Evolutionary conservation across 2,329 filamentous ascomycete species (phyloP).

Genomic region (Diaporthe nobilis): DNA sequence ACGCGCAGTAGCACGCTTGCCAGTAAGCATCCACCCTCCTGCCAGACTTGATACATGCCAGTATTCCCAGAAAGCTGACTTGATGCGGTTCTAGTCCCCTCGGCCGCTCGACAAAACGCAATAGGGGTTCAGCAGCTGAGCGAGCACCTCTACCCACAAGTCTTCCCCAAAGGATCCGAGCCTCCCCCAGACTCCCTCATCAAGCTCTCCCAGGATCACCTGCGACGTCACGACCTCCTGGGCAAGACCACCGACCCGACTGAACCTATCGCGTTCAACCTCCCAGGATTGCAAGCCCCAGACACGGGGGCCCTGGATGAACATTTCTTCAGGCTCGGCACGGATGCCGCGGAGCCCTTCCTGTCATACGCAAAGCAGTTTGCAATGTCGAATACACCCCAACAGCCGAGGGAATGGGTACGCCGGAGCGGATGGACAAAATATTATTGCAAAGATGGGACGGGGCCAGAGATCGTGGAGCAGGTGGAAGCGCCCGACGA

Average conservation of each 20-base stretch:
- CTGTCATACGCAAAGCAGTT: slow-evolving; percentile 82
- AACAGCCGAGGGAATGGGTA: slow-evolving; percentile 79
- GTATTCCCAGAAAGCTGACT: slow-evolving; percentile 40
- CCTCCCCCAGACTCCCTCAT: slow-evolving; percentile 80
- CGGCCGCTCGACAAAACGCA: slow-evolving; percentile 84
- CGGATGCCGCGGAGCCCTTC: slow-evolving; percentile 90
- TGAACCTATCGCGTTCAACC: slow-evolving; percentile 85
- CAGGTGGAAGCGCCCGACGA: slow-evolving; percentile 83
- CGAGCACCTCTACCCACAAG: slow-evolving; percentile 82
- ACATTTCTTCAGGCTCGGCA: slow-evolving; percentile 91
- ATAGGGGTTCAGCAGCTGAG: slow-evolving; percentile 96
- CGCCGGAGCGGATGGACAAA: slow-evolving; percentile 92
- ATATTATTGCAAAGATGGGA: slow-evolving; percentile 82
- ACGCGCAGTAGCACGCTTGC: slow-evolving; percentile 53
- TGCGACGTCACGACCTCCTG: slow-evolving; percentile 86
- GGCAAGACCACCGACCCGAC: slow-evolving; percentile 89
- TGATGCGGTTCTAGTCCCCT: slow-evolving; percentile 55
- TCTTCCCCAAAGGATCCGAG: slow-evolving; percentile 75
- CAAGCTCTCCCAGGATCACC: slow-evolving; percentile 83
- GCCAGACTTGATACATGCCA: slow-evolving; percentile 23
- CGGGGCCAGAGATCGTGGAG: slow-evolving; percentile 62
- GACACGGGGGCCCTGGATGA: slow-evolving; percentile 80
- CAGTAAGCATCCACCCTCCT: slow-evolving; percentile 52
- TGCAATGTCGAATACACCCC: slow-evolving; percentile 71
- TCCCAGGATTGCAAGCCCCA: slow-evolving; percentile 82